Conservation (phyloP, 108 stramenopile genomes). For the Cyclotella cryptica region DNA sequence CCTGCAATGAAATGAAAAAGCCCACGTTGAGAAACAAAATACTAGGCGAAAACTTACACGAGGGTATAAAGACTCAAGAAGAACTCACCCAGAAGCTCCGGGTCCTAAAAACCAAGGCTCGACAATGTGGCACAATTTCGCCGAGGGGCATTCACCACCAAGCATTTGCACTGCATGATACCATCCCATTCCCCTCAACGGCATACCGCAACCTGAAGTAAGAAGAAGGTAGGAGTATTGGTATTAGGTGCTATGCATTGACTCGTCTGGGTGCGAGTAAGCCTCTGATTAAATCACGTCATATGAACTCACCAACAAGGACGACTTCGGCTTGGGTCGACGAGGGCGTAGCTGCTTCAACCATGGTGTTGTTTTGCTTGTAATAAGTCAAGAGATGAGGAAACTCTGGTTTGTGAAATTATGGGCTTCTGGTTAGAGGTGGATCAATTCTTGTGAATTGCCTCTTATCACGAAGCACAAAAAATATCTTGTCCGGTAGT, state of each 20-base stretch:
- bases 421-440: too few relatives aligned
- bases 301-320: conserved; percentile 46
- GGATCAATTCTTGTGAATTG: too few relatives aligned
- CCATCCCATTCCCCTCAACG: conserved; percentile 81
- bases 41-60: too few relatives aligned
- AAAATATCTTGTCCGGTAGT: too few relatives aligned
- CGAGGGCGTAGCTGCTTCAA: conserved; percentile 38
- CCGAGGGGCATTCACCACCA: conserved; percentile 78
- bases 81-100: conserved; percentile 51
- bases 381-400: neutral
- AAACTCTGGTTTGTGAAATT: too few relatives aligned
- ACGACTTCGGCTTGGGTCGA: conserved; percentile 57
- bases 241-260: neutral
- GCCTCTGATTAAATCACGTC: neutral
- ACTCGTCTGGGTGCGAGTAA: neutral
- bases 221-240: neutral
- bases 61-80: too few relatives aligned
- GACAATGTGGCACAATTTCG: conserved; percentile 85
- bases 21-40: too few relatives aligned
- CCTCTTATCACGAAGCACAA: too few relatives aligned
- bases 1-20: conserved; percentile 34
- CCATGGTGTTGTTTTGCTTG: conserved; percentile 14
- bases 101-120: conserved; percentile 93
- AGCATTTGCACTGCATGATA: conserved; percentile 92
- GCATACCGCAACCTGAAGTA: conserved; percentile 48